phyloP scores from a whole-genome alignment of 257 asterid genomes.

The Cinchona pubescens region DNA sequence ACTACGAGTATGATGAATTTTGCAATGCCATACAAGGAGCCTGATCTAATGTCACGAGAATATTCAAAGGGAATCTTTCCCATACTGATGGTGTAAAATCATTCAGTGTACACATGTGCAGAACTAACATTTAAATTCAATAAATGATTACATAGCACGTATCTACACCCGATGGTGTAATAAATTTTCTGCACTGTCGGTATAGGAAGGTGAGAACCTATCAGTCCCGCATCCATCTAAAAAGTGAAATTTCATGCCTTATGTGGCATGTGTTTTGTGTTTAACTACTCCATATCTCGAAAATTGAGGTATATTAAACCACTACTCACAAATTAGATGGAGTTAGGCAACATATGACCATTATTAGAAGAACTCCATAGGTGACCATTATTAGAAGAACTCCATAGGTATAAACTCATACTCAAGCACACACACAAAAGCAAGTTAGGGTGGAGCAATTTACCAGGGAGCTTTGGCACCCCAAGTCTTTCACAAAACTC shows the following conservation, averaged over 20 bases:
- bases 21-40: not conserved
- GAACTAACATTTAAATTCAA: too few relatives aligned
- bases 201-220: too few relatives aligned
- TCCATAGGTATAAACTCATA: not conserved
- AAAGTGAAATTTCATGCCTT: not conserved
- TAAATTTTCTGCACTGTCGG: too few relatives aligned
- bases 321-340: not conserved
- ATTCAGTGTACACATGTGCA: too few relatives aligned
- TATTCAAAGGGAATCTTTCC: too few relatives aligned
- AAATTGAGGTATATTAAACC: too few relatives aligned
- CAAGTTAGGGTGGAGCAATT: not conserved
- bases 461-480: slow-evolving; percentile 97
- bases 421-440: slow-evolving; percentile 4
- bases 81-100: too few relatives aligned
- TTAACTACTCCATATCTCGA: not conserved
- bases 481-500: slow-evolving; percentile 87
- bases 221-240: too few relatives aligned
- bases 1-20: not conserved
- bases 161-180: too few relatives aligned
- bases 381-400: not conserved
- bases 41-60: not conserved
- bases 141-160: too few relatives aligned
- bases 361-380: not conserved
- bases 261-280: not conserved
- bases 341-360: not conserved